These are phyloP conservation scores for Clavispora vitiphila DNA, from an alignment of 805 yeast species.

Conservation along the genomic window DNA sequence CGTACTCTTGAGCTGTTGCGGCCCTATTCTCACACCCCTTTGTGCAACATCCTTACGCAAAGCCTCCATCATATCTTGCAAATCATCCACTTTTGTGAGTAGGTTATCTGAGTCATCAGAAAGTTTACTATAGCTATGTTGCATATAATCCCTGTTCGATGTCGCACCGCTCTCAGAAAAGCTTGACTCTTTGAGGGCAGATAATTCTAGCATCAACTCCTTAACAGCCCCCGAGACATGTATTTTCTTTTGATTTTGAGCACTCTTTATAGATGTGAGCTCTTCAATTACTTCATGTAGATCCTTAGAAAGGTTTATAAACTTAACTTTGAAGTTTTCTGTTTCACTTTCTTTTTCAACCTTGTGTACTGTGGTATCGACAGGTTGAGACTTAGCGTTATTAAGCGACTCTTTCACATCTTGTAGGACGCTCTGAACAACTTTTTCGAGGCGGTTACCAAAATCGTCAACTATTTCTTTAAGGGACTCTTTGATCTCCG, in stretches of 20 bases:
- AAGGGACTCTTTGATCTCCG: conserved; percentile 6
- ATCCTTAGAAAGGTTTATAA: neutral
- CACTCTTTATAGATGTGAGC: conserved; percentile 18
- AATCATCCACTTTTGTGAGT: conserved; percentile 78
- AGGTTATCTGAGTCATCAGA: conserved; percentile 73
- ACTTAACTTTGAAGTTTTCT: neutral
- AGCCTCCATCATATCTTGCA: conserved; percentile 88
- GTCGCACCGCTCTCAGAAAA: conserved; percentile 29
- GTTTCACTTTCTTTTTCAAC: neutral
- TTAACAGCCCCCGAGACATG: neutral
- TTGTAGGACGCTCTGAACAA: neutral
- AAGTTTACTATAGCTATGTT: conserved; percentile 63
- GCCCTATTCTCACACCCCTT: conserved; percentile 79
- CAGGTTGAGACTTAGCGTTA: neutral
- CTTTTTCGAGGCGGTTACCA: neutral
- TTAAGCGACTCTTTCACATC: neutral
- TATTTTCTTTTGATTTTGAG: conserved; percentile 6
- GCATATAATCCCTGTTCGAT: conserved; percentile 59
- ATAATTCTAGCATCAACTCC: neutral
- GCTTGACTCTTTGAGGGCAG: conserved; percentile 29
- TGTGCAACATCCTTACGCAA: conserved; percentile 86
- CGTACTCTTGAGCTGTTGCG: conserved; percentile 64
- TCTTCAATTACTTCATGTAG: neutral
- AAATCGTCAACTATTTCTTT: conserved; percentile 14
- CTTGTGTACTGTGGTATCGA: neutral